Evolutionary conservation across 2,329 filamentous ascomycete species (phyloP).

Genomic region (Hysterium pulicare): DNA sequence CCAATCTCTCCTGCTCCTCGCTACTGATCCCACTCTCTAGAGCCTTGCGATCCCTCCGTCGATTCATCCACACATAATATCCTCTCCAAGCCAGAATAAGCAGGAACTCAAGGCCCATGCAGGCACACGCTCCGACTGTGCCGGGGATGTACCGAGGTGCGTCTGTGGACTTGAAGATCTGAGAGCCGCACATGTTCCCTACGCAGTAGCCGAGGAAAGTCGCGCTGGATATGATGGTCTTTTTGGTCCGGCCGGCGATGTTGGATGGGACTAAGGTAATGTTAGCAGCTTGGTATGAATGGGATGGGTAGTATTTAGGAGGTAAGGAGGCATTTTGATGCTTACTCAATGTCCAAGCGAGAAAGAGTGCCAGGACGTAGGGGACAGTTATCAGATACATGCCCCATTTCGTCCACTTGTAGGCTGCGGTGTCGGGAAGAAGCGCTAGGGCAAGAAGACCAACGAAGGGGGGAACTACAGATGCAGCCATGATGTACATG

Average conservation of each 20-base stretch:
- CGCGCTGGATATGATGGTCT: conserved; percentile 50
- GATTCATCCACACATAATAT: conserved; percentile 53
- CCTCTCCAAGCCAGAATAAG: conserved; percentile 55
- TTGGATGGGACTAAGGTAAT: conserved; percentile 54
- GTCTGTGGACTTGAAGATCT: conserved; percentile 52
- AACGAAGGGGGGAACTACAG: too few species aligned
- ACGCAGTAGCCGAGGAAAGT: conserved; percentile 55
- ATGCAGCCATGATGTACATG: too few species aligned
- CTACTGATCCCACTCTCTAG: conserved; percentile 21
- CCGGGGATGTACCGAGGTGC: conserved; percentile 48
- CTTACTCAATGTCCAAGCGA: too few species aligned
- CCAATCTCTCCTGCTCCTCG: conserved; percentile 48
- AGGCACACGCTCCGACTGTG: conserved; percentile 46
- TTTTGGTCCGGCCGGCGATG: conserved; percentile 55
- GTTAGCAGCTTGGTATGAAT: too few species aligned
- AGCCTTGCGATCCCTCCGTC: conserved; percentile 50
- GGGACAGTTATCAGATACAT: too few species aligned
- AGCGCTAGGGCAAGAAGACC: too few species aligned
- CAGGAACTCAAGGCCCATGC: too few species aligned
- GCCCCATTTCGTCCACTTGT: too few species aligned
- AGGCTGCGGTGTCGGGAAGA: too few species aligned
- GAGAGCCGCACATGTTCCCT: conserved; percentile 54
- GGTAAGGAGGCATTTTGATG: too few species aligned
- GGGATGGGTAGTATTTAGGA: too few species aligned
- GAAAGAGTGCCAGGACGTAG: too few species aligned